Percentiles rank a stretch among this genome's conserved stretches.
These are phyloP conservation scores for Populus trichocarpa DNA, from an alignment of 441 rosid species.

Conservation along the genomic window DNA sequence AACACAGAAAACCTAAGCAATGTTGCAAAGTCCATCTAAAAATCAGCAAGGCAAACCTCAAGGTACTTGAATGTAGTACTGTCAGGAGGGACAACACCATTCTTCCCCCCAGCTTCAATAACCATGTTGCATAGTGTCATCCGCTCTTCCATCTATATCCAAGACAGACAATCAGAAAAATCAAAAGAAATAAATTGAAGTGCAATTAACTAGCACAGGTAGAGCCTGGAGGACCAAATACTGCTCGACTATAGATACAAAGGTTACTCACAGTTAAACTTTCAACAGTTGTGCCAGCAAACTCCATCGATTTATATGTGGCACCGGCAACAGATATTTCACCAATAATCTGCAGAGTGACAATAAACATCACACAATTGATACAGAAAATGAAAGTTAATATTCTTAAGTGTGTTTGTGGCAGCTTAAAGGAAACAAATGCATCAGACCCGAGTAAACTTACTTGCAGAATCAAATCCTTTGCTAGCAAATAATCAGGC, in stretches of 20 bases:
- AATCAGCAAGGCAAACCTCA: slow-evolving; percentile 44
- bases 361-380: background rate
- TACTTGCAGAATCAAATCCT: slow-evolving; percentile 97
- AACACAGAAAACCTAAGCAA: background rate
- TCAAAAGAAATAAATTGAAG: background rate
- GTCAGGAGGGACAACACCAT: slow-evolving; percentile 93
- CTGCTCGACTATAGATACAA: background rate
- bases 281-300: slow-evolving; percentile 85
- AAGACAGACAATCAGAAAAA: slow-evolving; percentile 15
- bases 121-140: slow-evolving; percentile 99
- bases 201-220: background rate
- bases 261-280: slow-evolving; percentile 62
- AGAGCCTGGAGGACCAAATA: background rate
- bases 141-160: slow-evolving; percentile 90
- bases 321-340: slow-evolving; percentile 98
- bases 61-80: slow-evolving; percentile 82
- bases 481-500: slow-evolving; percentile 85
- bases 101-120: slow-evolving; percentile 97
- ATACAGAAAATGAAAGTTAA: background rate
- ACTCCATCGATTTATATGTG: slow-evolving; percentile 95
- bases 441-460: slow-evolving; percentile 23
- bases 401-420: background rate
- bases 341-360: slow-evolving; percentile 70
- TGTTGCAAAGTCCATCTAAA: background rate
- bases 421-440: background rate